Base-by-base conservation (phyloP, 768 basidiomycete species). In the Austroboletus festivus region DNA sequence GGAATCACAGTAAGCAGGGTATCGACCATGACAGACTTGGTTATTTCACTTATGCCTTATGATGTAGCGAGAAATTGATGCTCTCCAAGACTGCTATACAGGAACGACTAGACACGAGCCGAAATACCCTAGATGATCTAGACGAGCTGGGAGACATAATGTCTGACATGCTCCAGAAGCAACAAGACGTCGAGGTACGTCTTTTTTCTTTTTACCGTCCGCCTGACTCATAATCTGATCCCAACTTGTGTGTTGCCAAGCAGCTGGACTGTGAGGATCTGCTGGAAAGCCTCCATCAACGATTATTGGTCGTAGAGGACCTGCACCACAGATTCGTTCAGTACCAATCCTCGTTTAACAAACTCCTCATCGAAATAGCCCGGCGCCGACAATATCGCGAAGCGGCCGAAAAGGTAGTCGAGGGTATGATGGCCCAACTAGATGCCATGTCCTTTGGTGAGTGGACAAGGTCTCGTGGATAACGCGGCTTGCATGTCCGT, bases 131-230 rank as follows among this genome's bases (percentile, higher is more conserved):
- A 23, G 75, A 81, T 42, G 80, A 87, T 56, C 72, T 92, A 18
- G 87, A 91, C 40, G 82, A 85, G 55, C 74, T 92, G 4, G 89
- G 83, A 2, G 82, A 85, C 18, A 86, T 89, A 44, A 89, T 92
- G 83, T 71, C 73, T 0, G 83, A 85, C 44, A 89, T 92, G 85
- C 64, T 92, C 5, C 73, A 77, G 37, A 78, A 74, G 13, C 87
- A 90, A 60, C 78, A 86, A 45, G 65, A 68, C 6, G 78, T 88
- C 6, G 86, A 91, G 76, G 87, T 86, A 42, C 16, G 68, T 51
- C 30, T 41, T 46, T 21, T 15, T 34, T 35, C 5, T 23, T 35
- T 38, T n/a, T n/a, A n/a, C n/a, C n/a, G n/a, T n/a, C n/a, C n/a
- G n/a, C n/a, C n/a, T 30, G 44, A 44, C 11, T 37, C 34, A 21